These are phyloP conservation scores for Heterobasidion parviporum DNA, from an alignment of 1,284 basidiomycete genomes.

Conservation along the genomic window DNA sequence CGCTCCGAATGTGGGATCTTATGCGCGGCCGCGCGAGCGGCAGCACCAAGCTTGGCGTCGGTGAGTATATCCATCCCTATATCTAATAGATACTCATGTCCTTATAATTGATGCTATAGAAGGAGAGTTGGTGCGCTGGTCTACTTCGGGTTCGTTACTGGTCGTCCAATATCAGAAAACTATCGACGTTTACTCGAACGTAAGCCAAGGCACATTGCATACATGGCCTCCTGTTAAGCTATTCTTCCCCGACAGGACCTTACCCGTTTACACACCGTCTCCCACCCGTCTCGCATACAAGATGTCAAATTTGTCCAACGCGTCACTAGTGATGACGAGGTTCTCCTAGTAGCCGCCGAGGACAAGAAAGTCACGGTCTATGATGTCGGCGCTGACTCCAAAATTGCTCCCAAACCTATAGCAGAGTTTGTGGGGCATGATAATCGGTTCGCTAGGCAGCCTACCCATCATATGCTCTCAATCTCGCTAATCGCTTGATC, in stretches of 20 bases:
- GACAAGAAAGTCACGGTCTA: conserved; percentile 80
- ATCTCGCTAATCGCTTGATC: no score
- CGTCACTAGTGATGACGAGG: conserved; percentile 43
- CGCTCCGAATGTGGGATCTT: conserved; percentile 96
- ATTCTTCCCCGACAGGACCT: conserved; percentile 43
- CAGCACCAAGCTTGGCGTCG: conserved; percentile 81
- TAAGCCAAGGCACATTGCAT: conserved; percentile 26
- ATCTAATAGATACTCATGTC: not conserved
- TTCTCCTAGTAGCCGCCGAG: conserved; percentile 78
- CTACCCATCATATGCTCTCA: no score
- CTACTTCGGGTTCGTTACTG: conserved; percentile 66
- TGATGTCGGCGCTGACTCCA: conserved; percentile 34
- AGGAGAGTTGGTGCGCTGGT: conserved; percentile 85
- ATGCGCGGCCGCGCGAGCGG: conserved; percentile 90
- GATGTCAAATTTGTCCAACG: conserved; percentile 66
- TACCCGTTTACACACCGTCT: conserved; percentile 61
- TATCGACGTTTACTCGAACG: conserved; percentile 78
- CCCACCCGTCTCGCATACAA: conserved; percentile 74
- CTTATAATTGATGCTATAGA: conserved; percentile 36
- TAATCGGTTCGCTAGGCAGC: conserved; percentile 49
- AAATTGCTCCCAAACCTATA: conserved; percentile 38
- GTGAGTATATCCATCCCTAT: conserved; percentile 28
- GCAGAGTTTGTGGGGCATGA: conserved; percentile 64
- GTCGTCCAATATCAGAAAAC: conserved; percentile 69
- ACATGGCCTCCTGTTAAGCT: not conserved